These are phyloP conservation scores for Acanthamoeba royreba DNA, from an alignment of 208 protist species.

Conservation along the genomic window DNA sequence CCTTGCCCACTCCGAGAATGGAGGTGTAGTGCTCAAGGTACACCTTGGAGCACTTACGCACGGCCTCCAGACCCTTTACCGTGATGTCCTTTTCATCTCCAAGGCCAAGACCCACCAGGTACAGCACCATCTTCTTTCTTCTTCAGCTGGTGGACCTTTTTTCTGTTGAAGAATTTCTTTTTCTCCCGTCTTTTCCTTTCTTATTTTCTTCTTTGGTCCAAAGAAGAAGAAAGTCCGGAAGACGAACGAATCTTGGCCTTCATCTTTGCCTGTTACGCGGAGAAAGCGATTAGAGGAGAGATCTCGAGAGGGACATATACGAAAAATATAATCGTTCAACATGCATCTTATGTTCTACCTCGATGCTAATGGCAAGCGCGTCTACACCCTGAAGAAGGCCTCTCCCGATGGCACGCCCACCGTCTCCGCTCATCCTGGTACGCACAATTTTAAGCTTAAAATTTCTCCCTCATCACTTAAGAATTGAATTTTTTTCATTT, in stretches of 20 bases:
- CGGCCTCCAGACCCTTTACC: constrained; percentile 92
- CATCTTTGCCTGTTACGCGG: neutral
- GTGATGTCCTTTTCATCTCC: constrained; percentile 98
- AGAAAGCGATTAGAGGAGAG: too few relatives aligned
- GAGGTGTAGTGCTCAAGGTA: constrained; percentile 99
- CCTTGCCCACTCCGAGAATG: constrained; percentile 90
- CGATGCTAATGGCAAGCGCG: constrained; percentile 71
- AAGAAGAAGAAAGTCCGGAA: too few relatives aligned
- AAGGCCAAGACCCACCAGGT: constrained; percentile 96
- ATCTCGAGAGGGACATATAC: too few relatives aligned
- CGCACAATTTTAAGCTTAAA: too few relatives aligned
- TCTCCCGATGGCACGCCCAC: constrained; percentile 34
- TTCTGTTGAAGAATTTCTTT: neutral
- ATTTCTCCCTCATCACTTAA: neutral
- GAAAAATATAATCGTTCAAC: constrained; percentile 31
- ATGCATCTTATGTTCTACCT: constrained; percentile 86
- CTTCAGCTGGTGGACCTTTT: neutral
- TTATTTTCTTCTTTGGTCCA: neutral
- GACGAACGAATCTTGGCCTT: neutral
- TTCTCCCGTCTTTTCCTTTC: neutral
- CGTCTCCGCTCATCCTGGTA: constrained; percentile 67
- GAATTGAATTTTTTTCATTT: neutral
- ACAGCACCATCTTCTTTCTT: constrained; percentile 76
- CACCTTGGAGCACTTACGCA: constrained; percentile 90
- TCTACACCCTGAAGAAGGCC: constrained; percentile 81